A percentile compares a stretch with the other conserved stretches of the same genome.
Conservation (phyloP, 2,329 filamentous ascomycete species). For the Penicillium janthinellum region DNA sequence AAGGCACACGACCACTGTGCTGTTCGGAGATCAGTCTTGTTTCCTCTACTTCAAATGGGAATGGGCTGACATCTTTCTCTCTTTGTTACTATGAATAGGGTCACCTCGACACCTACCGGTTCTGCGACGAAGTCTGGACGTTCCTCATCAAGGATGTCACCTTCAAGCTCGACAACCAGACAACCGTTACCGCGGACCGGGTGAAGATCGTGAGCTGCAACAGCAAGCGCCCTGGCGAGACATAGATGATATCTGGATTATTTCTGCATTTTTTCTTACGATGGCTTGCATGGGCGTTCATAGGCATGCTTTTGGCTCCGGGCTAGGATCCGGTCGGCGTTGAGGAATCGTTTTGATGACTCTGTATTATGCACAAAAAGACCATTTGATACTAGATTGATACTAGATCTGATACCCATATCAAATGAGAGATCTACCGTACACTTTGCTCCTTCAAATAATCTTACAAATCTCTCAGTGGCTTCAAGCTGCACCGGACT, state of each 20-base stretch:
- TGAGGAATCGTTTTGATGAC: conserved; percentile 5
- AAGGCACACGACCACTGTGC: not conserved
- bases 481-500: not conserved
- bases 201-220: conserved; percentile 99
- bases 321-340: conserved; percentile 4
- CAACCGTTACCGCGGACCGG: conserved; percentile 78
- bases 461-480: not conserved
- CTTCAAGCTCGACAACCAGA: conserved; percentile 92
- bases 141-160: conserved; percentile 98
- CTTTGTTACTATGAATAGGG: conserved; percentile 60
- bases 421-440: conserved; percentile 7
- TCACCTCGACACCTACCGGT: conserved; percentile 95
- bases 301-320: conserved; percentile 13
- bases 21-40: not conserved
- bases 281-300: conserved; percentile 20
- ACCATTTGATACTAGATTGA: conserved; percentile 14
- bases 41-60: not conserved
- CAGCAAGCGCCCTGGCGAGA: conserved; percentile 74
- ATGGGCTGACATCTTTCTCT: conserved; percentile 17
- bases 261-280: conserved; percentile 18
- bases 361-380: conserved; percentile 13
- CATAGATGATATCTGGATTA: conserved; percentile 20
- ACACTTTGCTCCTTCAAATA: not conserved
- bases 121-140: conserved; percentile 99
- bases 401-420: conserved; percentile 25